Base-by-base conservation (phyloP, 2,329 filamentous ascomycete genomes). In the Fusarium anthophilum region DNA sequence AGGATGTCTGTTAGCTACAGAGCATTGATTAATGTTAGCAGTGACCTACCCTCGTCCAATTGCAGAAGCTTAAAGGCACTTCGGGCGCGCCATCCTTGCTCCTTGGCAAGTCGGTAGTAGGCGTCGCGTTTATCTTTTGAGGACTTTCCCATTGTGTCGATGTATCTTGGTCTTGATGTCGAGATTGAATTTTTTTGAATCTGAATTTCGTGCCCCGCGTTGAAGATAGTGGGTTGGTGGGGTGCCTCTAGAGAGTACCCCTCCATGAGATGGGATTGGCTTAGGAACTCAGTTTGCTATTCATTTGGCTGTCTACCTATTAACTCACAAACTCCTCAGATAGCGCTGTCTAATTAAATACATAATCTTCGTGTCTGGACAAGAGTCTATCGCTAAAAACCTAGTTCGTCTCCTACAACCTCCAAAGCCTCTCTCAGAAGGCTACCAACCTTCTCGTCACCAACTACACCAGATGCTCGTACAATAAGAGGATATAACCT, bases 61-160 rank as follows among this genome's bases (percentile, higher is more conserved):
- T 99, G 96, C 18, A 99, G 91, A 30, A 99, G 90, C 84, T 99
- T 99, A 87, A 98, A 99, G 14, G 96, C 96, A 76, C 95, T 98
- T 66, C 96, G 90, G 35, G 96, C 96, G 41, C 96, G 93, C 96
- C 96, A 99, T 74, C 97, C 97, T 86, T 99, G 96, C 83, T 99
- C 96, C 85, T 99, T 99, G 24, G 96, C 96, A 14, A 99, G 93
- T 61, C 96, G 91, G 81, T 99, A 99, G 85, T 99, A 99, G 51
- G 95, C 95, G 82, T 99, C 96, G 60, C 96, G 93, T 85, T 99
- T 99, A 81, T 99, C 96, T 84, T 99, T 99, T 54, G 96, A 98
- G 3, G 96, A 98, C 82, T 98, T 98, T 3, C 95, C 95, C 95
- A 98, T 97, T 37, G 50, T 83, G 73, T 58, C 17, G 62, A 45